phyloP scores from a whole-genome alignment of 1,284 basidiomycete species.

The Dichomitus squalens region DNA sequence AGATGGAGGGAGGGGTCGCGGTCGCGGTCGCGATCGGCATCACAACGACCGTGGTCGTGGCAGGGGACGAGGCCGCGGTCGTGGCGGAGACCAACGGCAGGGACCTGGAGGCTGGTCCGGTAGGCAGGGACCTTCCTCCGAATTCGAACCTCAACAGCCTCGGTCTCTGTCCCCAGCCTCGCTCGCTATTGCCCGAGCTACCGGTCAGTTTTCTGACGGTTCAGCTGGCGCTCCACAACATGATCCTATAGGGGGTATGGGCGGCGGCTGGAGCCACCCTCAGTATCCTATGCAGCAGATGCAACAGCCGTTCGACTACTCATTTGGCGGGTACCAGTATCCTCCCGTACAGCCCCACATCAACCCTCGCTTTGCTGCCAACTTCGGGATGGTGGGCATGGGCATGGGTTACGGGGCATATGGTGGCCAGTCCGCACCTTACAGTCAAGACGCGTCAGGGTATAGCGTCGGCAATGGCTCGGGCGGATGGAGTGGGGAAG shows the following conservation, averaged over 20 bases:
- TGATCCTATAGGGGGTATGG: conserved; percentile 3
- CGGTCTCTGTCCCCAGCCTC: conserved; percentile 49
- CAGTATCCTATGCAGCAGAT: conserved; percentile 26
- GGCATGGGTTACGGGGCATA: conserved; percentile 21
- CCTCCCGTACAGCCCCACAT: conserved; percentile 76
- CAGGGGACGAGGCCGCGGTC: conserved; percentile 35
- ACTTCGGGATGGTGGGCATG: conserved; percentile 29
- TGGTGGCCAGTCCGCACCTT: conserved; percentile 16
- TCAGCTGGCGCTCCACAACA: conserved; percentile 14
- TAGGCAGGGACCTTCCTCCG: conserved; percentile 17
- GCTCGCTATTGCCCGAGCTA: conserved; percentile 47
- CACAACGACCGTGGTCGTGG: conserved; percentile 40
- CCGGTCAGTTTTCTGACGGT: conserved; percentile 42
- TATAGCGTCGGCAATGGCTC: conserved; percentile 8
- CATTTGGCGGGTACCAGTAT: conserved; percentile 34
- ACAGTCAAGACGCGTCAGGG: conserved; percentile 15
- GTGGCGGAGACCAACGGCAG: conserved; percentile 22
- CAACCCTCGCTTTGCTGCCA: conserved; percentile 70
- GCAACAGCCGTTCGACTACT: conserved; percentile 26
- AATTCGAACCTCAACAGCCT: conserved; percentile 34
- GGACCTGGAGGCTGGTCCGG: conserved; percentile 11
- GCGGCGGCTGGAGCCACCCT: conserved; percentile 26
- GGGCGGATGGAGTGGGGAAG: conserved; percentile 8
- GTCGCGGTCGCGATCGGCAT: conserved; percentile 31
- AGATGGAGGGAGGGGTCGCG: conserved; percentile 29